phyloP scores from a whole-genome alignment of 768 basidiomycete species.

The Nidularia pulvinata region DNA sequence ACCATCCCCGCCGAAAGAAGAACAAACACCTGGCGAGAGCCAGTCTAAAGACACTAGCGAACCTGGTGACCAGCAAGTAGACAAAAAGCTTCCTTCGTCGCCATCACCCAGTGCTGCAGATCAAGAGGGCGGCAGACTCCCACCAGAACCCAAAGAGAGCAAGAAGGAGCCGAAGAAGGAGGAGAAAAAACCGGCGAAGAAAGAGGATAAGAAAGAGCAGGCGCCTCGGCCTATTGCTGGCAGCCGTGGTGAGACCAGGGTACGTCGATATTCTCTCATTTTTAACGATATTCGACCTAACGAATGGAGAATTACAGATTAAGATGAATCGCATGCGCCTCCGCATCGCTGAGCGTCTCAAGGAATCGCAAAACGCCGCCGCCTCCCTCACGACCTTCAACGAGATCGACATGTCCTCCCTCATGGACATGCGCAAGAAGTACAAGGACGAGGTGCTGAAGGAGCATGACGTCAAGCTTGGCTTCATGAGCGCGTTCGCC shows the following conservation, averaged over 20 bases:
- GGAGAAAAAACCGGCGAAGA: slow-evolving; percentile 26
- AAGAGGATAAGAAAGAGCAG: slow-evolving; percentile 22
- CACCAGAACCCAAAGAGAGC: slow-evolving; percentile 21
- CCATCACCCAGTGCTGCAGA: slow-evolving; percentile 31
- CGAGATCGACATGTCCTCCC: slow-evolving; percentile 98
- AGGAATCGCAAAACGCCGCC: slow-evolving; percentile 96
- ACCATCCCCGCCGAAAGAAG: slow-evolving; percentile 29
- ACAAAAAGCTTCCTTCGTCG: slow-evolving; percentile 42
- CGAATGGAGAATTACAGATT: slow-evolving; percentile 47
- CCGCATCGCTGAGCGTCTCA: slow-evolving; percentile 96
- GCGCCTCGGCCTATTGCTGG: slow-evolving; percentile 34
- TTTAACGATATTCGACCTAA: neutral
- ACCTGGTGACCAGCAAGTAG: slow-evolving; percentile 45
- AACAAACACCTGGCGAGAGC: slow-evolving; percentile 17
- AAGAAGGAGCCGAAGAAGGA: slow-evolving; percentile 31
- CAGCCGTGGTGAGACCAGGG: slow-evolving; percentile 83
- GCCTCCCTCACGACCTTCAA: slow-evolving; percentile 99
- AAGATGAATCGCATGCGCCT: slow-evolving; percentile 99
- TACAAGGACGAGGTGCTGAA: slow-evolving; percentile 94
- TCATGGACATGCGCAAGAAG: slow-evolving; percentile 90
- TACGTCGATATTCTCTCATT: slow-evolving; percentile 25
- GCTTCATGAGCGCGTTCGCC: slow-evolving; percentile 98
- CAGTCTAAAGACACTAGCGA: slow-evolving; percentile 36
- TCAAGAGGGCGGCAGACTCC: slow-evolving; percentile 13
- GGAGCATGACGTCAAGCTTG: slow-evolving; percentile 93